These are phyloP conservation scores for Monosporascus sp. DNA, from an alignment of 2,329 filamentous ascomycete genomes.

Conservation along the genomic window DNA sequence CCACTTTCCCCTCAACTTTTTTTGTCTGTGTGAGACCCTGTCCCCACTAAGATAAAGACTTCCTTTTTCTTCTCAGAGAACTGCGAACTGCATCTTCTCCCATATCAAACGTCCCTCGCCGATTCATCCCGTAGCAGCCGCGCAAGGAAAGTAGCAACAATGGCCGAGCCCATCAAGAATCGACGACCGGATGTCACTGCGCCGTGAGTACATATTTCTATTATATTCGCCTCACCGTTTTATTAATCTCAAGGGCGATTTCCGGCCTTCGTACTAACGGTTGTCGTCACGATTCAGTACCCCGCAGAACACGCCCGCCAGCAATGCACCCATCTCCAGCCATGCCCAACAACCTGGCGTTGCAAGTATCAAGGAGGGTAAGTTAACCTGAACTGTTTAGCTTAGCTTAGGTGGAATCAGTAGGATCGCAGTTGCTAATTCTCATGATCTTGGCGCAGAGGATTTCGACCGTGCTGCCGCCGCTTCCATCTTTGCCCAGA, in stretches of 20 bases:
- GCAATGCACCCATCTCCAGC: constrained; percentile 93
- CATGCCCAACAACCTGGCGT: constrained; percentile 94
- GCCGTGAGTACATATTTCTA: constrained; percentile 44
- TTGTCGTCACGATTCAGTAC: constrained; percentile 59
- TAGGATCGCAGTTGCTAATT: neutral
- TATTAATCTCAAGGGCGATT: neutral
- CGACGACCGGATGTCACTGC: constrained; percentile 54
- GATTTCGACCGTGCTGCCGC: constrained; percentile 82
- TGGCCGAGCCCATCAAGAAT: constrained; percentile 61
- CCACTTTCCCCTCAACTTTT: neutral
- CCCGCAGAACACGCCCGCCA: constrained; percentile 95
- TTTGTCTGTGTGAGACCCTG: neutral
- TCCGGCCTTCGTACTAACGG: constrained; percentile 14
- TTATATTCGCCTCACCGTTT: constrained; percentile 4
- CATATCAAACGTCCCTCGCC: neutral
- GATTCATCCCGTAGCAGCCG: neutral
- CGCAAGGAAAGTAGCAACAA: constrained; percentile 30
- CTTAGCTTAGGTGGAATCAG: neutral
- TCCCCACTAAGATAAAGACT: neutral
- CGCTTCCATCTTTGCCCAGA: constrained; percentile 90
- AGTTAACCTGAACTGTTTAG: constrained; percentile 26
- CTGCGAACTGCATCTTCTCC: neutral
- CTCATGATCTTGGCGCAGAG: constrained; percentile 53
- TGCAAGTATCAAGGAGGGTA: constrained; percentile 95
- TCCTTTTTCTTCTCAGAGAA: neutral